These are phyloP conservation scores for Nectriaceae sp. DNA, from an alignment of 2,329 filamentous ascomycete species.

Conservation along the genomic window DNA sequence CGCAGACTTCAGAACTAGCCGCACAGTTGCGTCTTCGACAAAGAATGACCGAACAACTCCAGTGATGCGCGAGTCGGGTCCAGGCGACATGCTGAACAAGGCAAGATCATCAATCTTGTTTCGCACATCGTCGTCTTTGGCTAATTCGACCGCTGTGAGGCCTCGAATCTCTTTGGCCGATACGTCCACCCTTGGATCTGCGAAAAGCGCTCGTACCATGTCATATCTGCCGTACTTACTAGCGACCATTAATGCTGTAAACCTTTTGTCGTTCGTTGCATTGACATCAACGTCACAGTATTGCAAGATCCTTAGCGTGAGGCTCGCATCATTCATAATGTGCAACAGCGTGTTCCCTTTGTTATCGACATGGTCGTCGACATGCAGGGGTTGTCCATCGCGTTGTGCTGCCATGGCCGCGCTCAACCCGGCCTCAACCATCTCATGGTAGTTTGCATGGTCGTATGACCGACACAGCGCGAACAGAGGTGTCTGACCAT, in stretches of 20 bases:
- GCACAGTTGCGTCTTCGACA: conserved; percentile 91
- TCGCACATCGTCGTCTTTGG: conserved; percentile 95
- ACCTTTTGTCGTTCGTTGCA: conserved; percentile 90
- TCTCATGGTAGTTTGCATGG: conserved; percentile 79
- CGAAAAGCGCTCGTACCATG: conserved; percentile 85
- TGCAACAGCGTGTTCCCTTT: conserved; percentile 97
- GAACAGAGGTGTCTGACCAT: conserved; percentile 96
- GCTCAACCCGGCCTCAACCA: conserved; percentile 82
- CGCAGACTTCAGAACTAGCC: conserved; percentile 91
- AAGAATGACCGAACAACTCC: conserved; percentile 95
- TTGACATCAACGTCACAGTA: conserved; percentile 95
- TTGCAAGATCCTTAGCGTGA: conserved; percentile 75
- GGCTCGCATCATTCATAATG: conserved; percentile 82
- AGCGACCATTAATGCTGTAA: conserved; percentile 95
- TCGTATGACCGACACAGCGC: conserved; percentile 95
- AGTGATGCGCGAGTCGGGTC: conserved; percentile 78
- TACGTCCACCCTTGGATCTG: conserved; percentile 84
- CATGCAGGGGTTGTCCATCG: conserved; percentile 77
- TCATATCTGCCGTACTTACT: conserved; percentile 97
- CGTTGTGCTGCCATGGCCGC: conserved; percentile 74
- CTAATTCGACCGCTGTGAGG: conserved; percentile 90
- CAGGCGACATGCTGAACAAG: conserved; percentile 73
- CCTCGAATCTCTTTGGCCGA: conserved; percentile 83
- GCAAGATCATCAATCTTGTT: conserved; percentile 96
- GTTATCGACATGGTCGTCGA: conserved; percentile 89